A percentile compares a stretch with the other conserved stretches of the same genome.
Conservation (phyloP, 2,329 filamentous ascomycete species). For the Fusarium vanettenii region DNA sequence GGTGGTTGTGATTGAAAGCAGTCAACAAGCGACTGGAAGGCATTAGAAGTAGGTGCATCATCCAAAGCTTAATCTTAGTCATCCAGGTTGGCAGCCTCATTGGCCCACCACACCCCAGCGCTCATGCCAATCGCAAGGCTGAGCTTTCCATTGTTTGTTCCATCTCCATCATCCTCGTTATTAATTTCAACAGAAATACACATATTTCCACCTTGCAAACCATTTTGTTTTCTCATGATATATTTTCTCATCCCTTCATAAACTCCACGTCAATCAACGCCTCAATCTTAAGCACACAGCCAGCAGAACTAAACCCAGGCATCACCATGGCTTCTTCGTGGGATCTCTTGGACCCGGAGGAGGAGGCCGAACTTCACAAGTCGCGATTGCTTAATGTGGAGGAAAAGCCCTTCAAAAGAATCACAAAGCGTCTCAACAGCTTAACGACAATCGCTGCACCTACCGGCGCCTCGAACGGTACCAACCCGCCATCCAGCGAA, state of each 20-base stretch:
- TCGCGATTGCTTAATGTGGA: conserved; percentile 88
- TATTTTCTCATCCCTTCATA: background rate
- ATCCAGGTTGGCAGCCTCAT: conserved; percentile 26
- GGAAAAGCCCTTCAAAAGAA: conserved; percentile 90
- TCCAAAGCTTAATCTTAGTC: conserved; percentile 37
- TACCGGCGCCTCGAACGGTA: conserved; percentile 52
- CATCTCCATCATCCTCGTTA: background rate
- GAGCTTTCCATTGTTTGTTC: conserved; percentile 17
- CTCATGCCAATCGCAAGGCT: conserved; percentile 36
- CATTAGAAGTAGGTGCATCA: conserved; percentile 31
- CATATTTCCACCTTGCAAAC: background rate
- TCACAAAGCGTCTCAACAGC: conserved; percentile 82
- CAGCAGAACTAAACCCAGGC: background rate
- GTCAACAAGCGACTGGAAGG: conserved; percentile 7
- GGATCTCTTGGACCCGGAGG: conserved; percentile 77
- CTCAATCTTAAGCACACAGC: background rate
- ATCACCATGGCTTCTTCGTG: conserved; percentile 60
- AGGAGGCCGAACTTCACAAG: conserved; percentile 89
- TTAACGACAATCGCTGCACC: conserved; percentile 68
- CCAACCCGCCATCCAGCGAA: conserved; percentile 55
- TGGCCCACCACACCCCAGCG: conserved; percentile 19
- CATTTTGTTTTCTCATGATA: background rate
- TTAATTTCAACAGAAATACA: background rate
- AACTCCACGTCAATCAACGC: background rate
- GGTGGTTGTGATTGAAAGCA: conserved; percentile 8